Conservation (phyloP, 768 basidiomycete species). For the Termitomyces sp. region DNA sequence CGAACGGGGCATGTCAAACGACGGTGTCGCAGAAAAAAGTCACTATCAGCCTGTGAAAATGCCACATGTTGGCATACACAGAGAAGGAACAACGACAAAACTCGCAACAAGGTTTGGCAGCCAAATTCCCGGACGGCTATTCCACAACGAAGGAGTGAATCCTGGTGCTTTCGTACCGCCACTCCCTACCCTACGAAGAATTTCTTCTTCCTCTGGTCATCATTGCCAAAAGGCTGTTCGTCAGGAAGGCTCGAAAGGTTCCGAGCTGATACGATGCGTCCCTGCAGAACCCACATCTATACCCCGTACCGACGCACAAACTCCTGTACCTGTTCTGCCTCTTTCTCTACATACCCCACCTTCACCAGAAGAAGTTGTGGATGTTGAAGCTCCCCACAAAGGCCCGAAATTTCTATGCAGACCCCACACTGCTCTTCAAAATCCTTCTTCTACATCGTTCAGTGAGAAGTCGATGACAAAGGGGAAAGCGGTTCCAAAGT, state of each 20-base stretch:
- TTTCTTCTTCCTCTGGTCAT: neutral
- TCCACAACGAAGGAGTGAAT: neutral
- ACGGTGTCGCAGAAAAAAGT: neutral
- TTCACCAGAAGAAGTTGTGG: neutral
- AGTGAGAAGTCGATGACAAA: neutral
- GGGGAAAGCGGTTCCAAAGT: neutral
- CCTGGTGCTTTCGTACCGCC: constrained; percentile 3
- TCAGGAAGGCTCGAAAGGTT: neutral
- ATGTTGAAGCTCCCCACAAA: neutral
- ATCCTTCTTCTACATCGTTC: neutral
- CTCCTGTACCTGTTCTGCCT: neutral
- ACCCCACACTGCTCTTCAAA: too few species aligned
- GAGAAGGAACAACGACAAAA: neutral
- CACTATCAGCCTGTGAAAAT: neutral
- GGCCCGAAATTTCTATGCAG: too few species aligned
- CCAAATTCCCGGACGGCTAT: too few species aligned
- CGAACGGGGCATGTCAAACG: neutral
- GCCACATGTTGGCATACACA: neutral
- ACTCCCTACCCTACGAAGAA: neutral
- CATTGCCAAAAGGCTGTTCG: neutral
- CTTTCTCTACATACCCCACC: neutral
- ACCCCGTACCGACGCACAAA: neutral
- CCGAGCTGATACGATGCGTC: neutral
- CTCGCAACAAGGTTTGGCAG: neutral
- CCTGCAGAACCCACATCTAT: neutral